Conservation (phyloP, 108 stramenopile species). For the Cyclostephanos invisitatus region DNA sequence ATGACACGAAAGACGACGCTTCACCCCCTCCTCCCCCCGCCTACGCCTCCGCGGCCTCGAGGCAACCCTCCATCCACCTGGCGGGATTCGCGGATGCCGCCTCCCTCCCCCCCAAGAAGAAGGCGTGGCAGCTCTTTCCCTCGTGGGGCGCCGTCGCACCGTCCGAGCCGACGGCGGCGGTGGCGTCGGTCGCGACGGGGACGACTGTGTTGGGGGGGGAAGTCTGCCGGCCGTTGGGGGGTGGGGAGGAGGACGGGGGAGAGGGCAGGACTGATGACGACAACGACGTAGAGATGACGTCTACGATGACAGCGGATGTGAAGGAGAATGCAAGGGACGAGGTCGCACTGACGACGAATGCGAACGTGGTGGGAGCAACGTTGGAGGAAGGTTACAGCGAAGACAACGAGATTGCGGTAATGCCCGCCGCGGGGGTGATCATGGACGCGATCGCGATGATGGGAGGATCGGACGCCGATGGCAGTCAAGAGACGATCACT, state of each 20-base stretch:
- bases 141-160: not conserved
- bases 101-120: conserved; percentile 8
- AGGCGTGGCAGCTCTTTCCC: not conserved
- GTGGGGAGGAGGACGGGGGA: too few species aligned
- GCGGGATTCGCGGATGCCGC: conserved; percentile 42
- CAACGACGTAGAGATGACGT: not conserved
- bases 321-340: too few species aligned
- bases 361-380: not conserved
- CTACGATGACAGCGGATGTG: too few species aligned
- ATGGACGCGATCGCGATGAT: not conserved
- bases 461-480: not conserved
- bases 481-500: conserved; percentile 5
- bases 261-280: not conserved
- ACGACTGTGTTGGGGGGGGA: not conserved
- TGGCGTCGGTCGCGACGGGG: not conserved
- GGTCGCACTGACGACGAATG: not conserved
- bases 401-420: not conserved
- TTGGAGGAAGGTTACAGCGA: not conserved
- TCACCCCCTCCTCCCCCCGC: not conserved
- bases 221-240: not conserved
- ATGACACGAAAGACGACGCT: not conserved
- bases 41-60: not conserved
- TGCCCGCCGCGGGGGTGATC: conserved; percentile 2
- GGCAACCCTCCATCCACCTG: conserved; percentile 3
- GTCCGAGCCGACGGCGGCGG: not conserved